Conservation (phyloP, 108 stramenopile species). For the Cyclotella cryptica region DNA sequence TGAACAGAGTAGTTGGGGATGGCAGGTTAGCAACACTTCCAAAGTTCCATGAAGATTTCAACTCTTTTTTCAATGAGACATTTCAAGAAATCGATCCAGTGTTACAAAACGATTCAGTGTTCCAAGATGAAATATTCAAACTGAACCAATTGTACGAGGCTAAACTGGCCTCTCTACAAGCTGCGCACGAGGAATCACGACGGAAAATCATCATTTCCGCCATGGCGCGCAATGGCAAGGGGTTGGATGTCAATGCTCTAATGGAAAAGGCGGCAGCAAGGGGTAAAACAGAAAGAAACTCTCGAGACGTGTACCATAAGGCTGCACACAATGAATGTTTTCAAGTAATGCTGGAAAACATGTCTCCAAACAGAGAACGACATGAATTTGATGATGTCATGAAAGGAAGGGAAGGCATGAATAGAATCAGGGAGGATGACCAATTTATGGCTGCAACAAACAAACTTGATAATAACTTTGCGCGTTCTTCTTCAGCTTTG, state of each 20-base stretch:
- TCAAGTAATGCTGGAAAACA: slow-evolving; percentile 30
- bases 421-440: neutral
- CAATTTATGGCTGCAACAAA: neutral
- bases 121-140: slow-evolving; percentile 70
- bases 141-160: slow-evolving; percentile 78
- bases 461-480: neutral
- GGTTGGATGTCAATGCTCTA: slow-evolving; percentile 74
- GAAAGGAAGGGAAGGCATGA: neutral
- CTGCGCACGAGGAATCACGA: slow-evolving; percentile 83
- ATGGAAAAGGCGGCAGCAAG: slow-evolving; percentile 81
- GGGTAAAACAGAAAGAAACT: slow-evolving; percentile 53
- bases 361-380: slow-evolving; percentile 13
- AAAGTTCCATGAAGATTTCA: slow-evolving; percentile 25
- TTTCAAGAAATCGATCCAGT: slow-evolving; percentile 67
- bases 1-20: neutral
- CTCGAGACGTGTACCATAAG: slow-evolving; percentile 39
- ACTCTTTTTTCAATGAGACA: slow-evolving; percentile 57
- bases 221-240: slow-evolving; percentile 68
- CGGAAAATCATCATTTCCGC: slow-evolving; percentile 85
- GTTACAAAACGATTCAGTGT: slow-evolving; percentile 64
- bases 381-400: neutral
- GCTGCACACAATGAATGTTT: slow-evolving; percentile 50
- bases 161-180: slow-evolving; percentile 65
- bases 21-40: slow-evolving; percentile 16
- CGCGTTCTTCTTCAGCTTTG: neutral